Evolutionary conservation across 345 rosid genomes (phyloP), one percentile per base, ranked within the genome.

Genomic region (Citrus australasica): DNA sequence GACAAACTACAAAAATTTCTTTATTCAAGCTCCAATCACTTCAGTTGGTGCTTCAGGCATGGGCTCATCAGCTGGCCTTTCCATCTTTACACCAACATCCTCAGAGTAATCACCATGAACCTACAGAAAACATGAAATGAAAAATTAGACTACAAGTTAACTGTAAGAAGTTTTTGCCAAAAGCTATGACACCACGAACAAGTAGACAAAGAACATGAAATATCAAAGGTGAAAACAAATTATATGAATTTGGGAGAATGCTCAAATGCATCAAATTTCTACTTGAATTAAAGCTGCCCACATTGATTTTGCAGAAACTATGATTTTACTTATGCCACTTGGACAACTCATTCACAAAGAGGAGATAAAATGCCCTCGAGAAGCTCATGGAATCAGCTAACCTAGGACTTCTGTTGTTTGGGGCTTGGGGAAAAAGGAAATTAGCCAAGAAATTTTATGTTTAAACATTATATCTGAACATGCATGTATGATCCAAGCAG

Each of bases 71-170:
- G 88, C 97, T 0, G 97, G 90, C 89, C 98, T 89, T 4, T 93
- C 98, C 67, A 94, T 64, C 86, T 93, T 93, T 61, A 87, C 83
- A 55, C 98, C 97, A 71, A 93, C 86, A 89, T 94, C 98, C 42
- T 93, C 98, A 0, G 97, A 85, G 76, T 85, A 85, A 77, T 93
- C 98, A 6, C 98, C 98, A 28, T 93, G 98, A 79, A 95, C 95
- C 98, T 94, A 82, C 62, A 69, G 11, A 61, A 17, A 65, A 37
- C 10, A 51, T 19, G 46, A 17, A 11, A 59, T 0, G 17, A 1
- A 16, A 17, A 37, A 40, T 35, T 19, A 64, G 8, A 30, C 32
- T 16, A 8, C 6, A 64, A 6, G 6, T 16, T 0, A 27, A 24
- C 22, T 1, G 17, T 46, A 46, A 53, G 22, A 53, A 53, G 58